phyloP scores from a whole-genome alignment of 202 grass and related monocot genomes.

The Schoenoplectus tabernaemontani region DNA sequence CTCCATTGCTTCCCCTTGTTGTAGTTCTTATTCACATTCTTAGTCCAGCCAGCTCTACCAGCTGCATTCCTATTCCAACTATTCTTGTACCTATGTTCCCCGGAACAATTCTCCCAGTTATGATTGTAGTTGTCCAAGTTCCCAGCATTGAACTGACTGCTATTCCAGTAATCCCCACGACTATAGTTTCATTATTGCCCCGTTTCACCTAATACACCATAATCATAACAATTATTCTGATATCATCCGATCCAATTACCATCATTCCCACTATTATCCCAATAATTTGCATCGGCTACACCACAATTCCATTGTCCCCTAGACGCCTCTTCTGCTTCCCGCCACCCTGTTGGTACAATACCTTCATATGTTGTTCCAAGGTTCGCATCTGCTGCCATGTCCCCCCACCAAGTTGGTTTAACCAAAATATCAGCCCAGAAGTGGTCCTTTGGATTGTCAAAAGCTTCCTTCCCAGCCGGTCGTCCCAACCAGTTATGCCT shows the following conservation, averaged over 20 bases:
- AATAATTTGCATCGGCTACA: background rate
- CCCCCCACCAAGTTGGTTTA: background rate
- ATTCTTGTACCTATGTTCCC: background rate
- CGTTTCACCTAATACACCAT: background rate
- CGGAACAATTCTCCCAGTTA: background rate
- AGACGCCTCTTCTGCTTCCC: background rate
- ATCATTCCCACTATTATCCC: background rate
- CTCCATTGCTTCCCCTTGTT: background rate
- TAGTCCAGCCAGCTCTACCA: background rate
- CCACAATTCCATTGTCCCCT: background rate
- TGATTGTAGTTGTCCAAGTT: background rate
- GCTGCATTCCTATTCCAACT: background rate
- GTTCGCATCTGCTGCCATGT: background rate
- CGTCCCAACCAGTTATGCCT: conserved; percentile 6
- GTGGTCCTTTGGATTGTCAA: background rate
- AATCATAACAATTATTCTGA: background rate
- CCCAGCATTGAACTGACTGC: background rate
- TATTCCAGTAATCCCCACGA: background rate
- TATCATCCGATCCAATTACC: background rate
- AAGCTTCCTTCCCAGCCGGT: conserved; percentile 16
- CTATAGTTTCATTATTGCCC: background rate
- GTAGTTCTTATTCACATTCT: conserved; percentile 1
- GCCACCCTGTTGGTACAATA: conserved; percentile 13
- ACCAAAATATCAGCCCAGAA: background rate
- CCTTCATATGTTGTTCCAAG: background rate